Conservation (phyloP, 768 basidiomycete genomes). For the Termitomyces sp. region DNA sequence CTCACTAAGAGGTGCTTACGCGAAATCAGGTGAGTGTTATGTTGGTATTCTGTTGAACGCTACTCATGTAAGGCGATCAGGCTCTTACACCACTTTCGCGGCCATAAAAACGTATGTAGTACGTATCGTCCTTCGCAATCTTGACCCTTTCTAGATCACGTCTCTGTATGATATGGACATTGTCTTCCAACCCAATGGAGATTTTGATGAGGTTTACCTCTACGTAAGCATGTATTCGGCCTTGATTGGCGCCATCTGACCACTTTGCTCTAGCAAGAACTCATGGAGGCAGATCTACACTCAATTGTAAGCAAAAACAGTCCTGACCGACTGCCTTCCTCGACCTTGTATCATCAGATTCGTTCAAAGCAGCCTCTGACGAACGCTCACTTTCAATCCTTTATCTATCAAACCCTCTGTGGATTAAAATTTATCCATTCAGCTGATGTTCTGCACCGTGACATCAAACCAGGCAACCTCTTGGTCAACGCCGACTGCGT, state of each 20-base stretch:
- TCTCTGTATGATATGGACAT: conserved; percentile 99
- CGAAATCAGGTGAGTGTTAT: conserved; percentile 72
- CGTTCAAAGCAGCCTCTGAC: conserved; percentile 85
- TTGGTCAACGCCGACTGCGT: conserved; percentile 98
- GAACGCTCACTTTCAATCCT: conserved; percentile 90
- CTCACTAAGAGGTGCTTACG: conserved; percentile 94
- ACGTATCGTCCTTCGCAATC: conserved; percentile 1
- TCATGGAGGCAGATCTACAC: conserved; percentile 99
- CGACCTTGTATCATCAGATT: conserved; percentile 39
- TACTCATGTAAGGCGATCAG: conserved; percentile 30
- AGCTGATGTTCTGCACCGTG: conserved; percentile 94
- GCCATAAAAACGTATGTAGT: conserved; percentile 88
- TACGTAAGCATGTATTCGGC: conserved; percentile 51
- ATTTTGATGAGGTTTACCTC: conserved; percentile 97
- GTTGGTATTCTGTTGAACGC: neutral
- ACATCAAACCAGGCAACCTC: conserved; percentile 91
- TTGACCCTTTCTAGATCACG: conserved; percentile 62
- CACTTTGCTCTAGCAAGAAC: conserved; percentile 67
- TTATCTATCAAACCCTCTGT: conserved; percentile 97
- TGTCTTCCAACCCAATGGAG: conserved; percentile 84
- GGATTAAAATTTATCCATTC: conserved; percentile 98
- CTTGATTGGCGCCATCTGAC: conserved; percentile 1
- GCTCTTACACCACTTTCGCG: conserved; percentile 93
- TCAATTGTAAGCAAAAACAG: conserved; percentile 68
- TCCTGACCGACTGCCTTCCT: neutral